Conservation (phyloP, 768 basidiomycete genomes). For the Thelephora ganbajun region DNA sequence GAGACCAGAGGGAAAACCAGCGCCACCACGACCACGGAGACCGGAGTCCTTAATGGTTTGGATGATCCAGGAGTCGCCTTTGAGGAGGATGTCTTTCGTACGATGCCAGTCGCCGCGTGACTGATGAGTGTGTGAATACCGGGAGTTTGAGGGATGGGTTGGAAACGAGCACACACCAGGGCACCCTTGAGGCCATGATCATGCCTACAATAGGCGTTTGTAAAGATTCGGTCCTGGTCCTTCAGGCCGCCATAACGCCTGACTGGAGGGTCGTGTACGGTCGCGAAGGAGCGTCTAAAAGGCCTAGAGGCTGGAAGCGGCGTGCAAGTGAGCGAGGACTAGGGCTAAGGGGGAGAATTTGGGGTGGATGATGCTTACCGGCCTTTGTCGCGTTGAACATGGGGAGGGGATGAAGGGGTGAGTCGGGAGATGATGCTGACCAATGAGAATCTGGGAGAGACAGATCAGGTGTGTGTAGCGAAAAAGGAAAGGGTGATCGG, state of each 20-base stretch:
- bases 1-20: slow-evolving; percentile 91
- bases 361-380: neutral
- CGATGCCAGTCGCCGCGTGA: slow-evolving; percentile 95
- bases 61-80: slow-evolving; percentile 97
- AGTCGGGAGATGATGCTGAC: too few relatives aligned
- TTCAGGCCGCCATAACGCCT: slow-evolving; percentile 86
- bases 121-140: slow-evolving; percentile 25
- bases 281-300: slow-evolving; percentile 36
- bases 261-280: slow-evolving; percentile 74
- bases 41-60: slow-evolving; percentile 94
- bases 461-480: too few relatives aligned
- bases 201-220: slow-evolving; percentile 77
- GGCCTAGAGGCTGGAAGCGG: too few relatives aligned
- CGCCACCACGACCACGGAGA: slow-evolving; percentile 88
- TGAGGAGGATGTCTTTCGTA: slow-evolving; percentile 90
- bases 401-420: too few relatives aligned
- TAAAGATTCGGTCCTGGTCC: slow-evolving; percentile 91
- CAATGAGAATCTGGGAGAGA: too few relatives aligned
- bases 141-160: neutral
- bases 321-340: too few relatives aligned
- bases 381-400: neutral
- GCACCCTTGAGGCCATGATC: slow-evolving; percentile 94
- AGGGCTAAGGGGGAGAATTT: too few relatives aligned
- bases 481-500: too few relatives aligned
- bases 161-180: slow-evolving; percentile 33